A percentile compares a stretch with the other conserved stretches of the same genome.
Evolutionary conservation across 2,329 filamentous ascomycete species (phyloP).

Genomic region (Fusarium tjaetaba): DNA sequence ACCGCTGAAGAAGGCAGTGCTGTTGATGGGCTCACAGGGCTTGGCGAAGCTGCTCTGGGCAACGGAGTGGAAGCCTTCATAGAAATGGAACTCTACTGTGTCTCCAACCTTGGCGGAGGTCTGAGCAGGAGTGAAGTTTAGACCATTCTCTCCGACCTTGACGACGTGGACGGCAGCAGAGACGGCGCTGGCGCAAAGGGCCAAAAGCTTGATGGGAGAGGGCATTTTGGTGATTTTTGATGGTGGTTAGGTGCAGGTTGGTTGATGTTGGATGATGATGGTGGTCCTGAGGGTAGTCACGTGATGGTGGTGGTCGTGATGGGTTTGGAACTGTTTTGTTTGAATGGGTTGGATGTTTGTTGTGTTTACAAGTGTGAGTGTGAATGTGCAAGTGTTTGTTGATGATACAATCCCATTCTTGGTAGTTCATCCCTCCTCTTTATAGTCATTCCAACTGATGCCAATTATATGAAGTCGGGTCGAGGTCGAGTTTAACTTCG

Average conservation of each 20-base stretch:
- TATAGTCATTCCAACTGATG: slow-evolving; percentile 10
- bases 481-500: slow-evolving; percentile 4
- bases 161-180: slow-evolving; percentile 35
- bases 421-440: slow-evolving; percentile 10
- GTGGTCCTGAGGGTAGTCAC: not conserved
- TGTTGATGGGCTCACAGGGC: slow-evolving; percentile 67
- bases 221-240: slow-evolving; percentile 18
- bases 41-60: slow-evolving; percentile 67
- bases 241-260: not conserved
- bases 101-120: slow-evolving; percentile 62
- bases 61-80: slow-evolving; percentile 66
- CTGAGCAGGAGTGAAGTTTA: slow-evolving; percentile 62
- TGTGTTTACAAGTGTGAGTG: slow-evolving; percentile 1
- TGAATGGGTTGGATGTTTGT: not conserved
- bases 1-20: slow-evolving; percentile 56
- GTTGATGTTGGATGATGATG: not conserved
- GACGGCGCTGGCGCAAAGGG: slow-evolving; percentile 14
- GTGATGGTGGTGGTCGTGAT: not conserved
- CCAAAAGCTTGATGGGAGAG: slow-evolving; percentile 21
- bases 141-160: slow-evolving; percentile 40
- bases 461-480: not conserved
- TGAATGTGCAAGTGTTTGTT: not conserved
- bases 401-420: not conserved
- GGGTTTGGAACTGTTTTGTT: not conserved
- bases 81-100: slow-evolving; percentile 57